phyloP scores from a whole-genome alignment of 257 asterid genomes.

The Thymus quinquecostatus region DNA sequence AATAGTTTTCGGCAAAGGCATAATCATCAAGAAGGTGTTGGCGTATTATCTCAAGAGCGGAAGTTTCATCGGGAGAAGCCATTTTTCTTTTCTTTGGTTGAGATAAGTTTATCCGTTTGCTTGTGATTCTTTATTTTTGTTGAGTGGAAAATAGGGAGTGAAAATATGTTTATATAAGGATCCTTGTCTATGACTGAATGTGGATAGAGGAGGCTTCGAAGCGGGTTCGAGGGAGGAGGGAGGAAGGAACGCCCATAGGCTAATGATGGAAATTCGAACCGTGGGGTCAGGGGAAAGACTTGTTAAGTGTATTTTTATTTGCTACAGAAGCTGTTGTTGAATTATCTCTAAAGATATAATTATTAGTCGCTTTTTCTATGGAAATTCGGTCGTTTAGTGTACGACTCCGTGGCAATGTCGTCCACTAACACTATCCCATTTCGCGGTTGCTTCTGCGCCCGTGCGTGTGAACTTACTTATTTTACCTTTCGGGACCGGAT shows the following conservation, averaged over 20 bases:
- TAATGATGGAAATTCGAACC: neutral
- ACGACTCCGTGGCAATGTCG: constrained; percentile 5
- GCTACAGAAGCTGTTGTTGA: too few relatives aligned
- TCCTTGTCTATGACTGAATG: neutral
- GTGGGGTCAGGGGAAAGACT: too few relatives aligned
- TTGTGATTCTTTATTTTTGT: neutral
- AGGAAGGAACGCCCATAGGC: constrained; percentile 27
- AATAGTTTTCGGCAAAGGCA: constrained; percentile 51
- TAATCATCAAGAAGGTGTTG: constrained; percentile 74
- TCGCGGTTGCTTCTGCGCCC: constrained; percentile 43
- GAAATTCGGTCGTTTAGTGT: neutral
- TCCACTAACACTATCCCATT: constrained; percentile 18
- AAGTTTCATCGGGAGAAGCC: constrained; percentile 55
- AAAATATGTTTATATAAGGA: constrained; percentile 41
- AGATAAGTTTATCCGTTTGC: neutral
- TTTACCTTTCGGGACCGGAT: neutral
- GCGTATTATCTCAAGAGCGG: constrained; percentile 72
- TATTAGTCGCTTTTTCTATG: neutral
- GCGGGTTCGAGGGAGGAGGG: constrained; percentile 44
- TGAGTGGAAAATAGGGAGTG: constrained; percentile 58
- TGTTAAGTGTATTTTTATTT: too few relatives aligned
- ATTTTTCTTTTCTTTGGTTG: constrained; percentile 20
- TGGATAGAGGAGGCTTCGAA: constrained; percentile 33
- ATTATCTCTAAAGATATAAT: too few relatives aligned
- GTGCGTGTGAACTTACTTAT: constrained; percentile 23